These are phyloP conservation scores for Pyrus pyrifolia DNA, from an alignment of 306 rosid species.

Conservation along the genomic window DNA sequence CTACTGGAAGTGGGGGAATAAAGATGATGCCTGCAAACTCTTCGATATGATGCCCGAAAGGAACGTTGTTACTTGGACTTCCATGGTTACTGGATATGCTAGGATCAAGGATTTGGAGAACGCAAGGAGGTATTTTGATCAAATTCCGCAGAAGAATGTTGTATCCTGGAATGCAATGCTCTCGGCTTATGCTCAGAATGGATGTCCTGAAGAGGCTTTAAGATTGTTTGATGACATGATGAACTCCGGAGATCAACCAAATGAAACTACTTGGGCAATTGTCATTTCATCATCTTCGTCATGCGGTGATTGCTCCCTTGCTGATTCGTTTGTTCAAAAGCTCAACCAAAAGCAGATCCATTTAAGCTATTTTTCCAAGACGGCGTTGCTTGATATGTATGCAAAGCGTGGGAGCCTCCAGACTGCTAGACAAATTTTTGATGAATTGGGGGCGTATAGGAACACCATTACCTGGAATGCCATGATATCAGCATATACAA, in stretches of 20 bases:
- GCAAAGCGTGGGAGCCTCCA: constrained; percentile 56
- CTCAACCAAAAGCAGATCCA: constrained; percentile 25
- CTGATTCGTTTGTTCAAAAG: constrained; percentile 27
- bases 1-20: constrained; percentile 54
- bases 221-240: constrained; percentile 52
- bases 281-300: constrained; percentile 47
- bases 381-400: constrained; percentile 61
- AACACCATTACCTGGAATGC: constrained; percentile 53
- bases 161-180: constrained; percentile 76
- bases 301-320: constrained; percentile 34
- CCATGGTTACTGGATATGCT: constrained; percentile 62
- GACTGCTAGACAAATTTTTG: constrained; percentile 44
- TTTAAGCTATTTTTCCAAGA: constrained; percentile 47
- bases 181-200: constrained; percentile 61
- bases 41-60: constrained; percentile 32
- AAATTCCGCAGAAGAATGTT: constrained; percentile 46
- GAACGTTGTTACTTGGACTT: constrained; percentile 53
- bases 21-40: constrained; percentile 39
- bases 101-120: constrained; percentile 32
- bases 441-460: constrained; percentile 32
- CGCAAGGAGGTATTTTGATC: constrained; percentile 51
- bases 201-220: constrained; percentile 37
- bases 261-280: constrained; percentile 56
- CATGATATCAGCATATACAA: constrained; percentile 63
- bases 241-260: constrained; percentile 27